Percentiles rank a stretch among this genome's conserved stretches.
phyloP scores from a whole-genome alignment of 2,329 filamentous ascomycete genomes.

The Biscogniauxia sp. region DNA sequence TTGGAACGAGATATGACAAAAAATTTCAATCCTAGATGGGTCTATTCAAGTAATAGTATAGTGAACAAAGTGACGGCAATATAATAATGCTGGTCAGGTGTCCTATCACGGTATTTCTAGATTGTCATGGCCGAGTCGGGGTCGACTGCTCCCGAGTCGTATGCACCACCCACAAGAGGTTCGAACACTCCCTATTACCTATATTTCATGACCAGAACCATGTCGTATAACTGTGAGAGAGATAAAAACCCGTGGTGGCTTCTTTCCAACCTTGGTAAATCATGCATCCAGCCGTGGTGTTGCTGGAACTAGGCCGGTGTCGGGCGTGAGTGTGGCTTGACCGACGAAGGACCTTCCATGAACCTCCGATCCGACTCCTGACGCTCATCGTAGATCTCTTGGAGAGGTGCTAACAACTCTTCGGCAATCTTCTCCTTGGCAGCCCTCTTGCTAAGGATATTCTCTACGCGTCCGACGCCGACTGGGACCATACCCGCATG shows the following conservation, averaged over 20 bases:
- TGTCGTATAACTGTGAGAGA: too few species aligned
- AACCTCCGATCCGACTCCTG: slow-evolving; percentile 18
- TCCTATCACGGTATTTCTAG: background rate
- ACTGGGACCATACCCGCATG: slow-evolving; percentile 10
- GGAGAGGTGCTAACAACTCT: slow-evolving; percentile 38
- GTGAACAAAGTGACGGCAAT: too few species aligned
- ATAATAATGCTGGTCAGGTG: too few species aligned
- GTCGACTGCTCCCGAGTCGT: background rate
- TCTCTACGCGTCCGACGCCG: slow-evolving; percentile 13
- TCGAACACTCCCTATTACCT: background rate
- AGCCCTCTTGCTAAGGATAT: slow-evolving; percentile 34
- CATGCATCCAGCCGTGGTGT: background rate
- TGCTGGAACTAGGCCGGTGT: background rate
- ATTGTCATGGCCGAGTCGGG: background rate
- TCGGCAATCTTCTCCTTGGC: slow-evolving; percentile 41
- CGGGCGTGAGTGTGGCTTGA: background rate
- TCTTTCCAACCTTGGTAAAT: background rate
- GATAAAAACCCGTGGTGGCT: too few species aligned
- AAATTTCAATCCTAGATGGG: too few species aligned
- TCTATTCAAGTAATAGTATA: too few species aligned
- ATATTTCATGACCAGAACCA: too few species aligned
- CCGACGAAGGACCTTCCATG: slow-evolving; percentile 2
- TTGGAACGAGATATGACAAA: too few species aligned
- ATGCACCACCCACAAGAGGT: background rate
- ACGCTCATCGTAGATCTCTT: slow-evolving; percentile 19